A percentile compares a stretch with the other conserved stretches of the same genome.
phyloP scores from a whole-genome alignment of 441 rosid species.

The Jatropha podagrica region DNA sequence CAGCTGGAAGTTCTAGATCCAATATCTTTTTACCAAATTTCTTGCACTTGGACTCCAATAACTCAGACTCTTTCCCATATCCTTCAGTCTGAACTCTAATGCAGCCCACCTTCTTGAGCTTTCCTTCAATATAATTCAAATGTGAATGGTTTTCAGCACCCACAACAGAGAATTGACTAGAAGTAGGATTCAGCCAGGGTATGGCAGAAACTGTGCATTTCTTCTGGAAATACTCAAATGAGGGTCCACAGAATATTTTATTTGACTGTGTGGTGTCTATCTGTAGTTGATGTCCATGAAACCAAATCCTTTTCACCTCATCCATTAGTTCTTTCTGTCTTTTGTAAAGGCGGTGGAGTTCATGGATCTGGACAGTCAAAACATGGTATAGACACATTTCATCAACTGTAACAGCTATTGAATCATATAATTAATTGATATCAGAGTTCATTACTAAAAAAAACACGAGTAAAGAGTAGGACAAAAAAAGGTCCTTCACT shows the following conservation, averaged over 20 bases:
- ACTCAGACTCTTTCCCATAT: slow-evolving; percentile 25
- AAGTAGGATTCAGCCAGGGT: slow-evolving; percentile 27
- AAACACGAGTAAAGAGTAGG: background rate
- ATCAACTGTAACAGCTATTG: background rate
- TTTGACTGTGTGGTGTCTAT: slow-evolving; percentile 25
- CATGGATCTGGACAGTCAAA: slow-evolving; percentile 43
- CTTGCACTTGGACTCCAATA: slow-evolving; percentile 34
- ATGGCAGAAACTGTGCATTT: slow-evolving; percentile 12
- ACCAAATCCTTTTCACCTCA: slow-evolving; percentile 41
- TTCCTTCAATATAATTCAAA: slow-evolving; percentile 23
- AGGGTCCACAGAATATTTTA: slow-evolving; percentile 26
- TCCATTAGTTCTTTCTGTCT: slow-evolving; percentile 62
- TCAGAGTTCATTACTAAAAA: slow-evolving; percentile 11
- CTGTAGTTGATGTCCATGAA: slow-evolving; percentile 22
- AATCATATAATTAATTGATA: background rate
- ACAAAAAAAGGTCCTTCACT: background rate
- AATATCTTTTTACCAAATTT: slow-evolving; percentile 50
- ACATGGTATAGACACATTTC: slow-evolving; percentile 22
- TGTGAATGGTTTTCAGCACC: slow-evolving; percentile 23
- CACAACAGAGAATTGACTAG: slow-evolving; percentile 31
- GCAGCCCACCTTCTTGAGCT: slow-evolving; percentile 13
- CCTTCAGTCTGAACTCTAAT: slow-evolving; percentile 22
- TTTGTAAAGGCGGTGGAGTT: slow-evolving; percentile 65
- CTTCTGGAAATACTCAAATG: slow-evolving; percentile 20
- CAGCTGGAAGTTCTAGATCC: slow-evolving; percentile 64